Evolutionary conservation across 495 filamentous ascomycete genomes (phyloP), one percentile per base, ranked within the genome.

Genomic region (Halenospora varia): DNA sequence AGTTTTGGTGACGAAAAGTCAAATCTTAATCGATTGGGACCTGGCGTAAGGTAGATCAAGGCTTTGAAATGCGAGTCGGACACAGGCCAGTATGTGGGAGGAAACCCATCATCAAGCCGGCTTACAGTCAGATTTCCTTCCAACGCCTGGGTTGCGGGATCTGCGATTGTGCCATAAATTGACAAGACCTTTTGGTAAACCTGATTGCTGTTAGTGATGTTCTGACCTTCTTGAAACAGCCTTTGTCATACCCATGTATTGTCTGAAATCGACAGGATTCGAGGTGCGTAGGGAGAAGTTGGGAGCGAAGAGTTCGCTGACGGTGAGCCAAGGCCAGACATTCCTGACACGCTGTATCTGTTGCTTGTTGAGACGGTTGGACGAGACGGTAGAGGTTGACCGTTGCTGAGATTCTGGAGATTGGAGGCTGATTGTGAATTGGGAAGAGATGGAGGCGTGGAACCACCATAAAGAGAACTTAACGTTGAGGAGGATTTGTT

Each of bases 181-280:
- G 92, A 78, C 4, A 97, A 76, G 13, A 94, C 82, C 66, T 96
- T 96, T 74, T 97, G 92, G 66, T 94, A 86, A 22, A 92, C 89
- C 90, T 95, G 61, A 53, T 19, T 20, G 35, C 20, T 22, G 24
- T 61, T 23, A 62, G 52, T 35, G 10, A 41, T 22, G 11, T 10
- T 13, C 2, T 8, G 48, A 15, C 15, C n/a, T 20, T 17, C 23
- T 29, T 17, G 17, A 23, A 24, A 18, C 22, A 61, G 8, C 13
- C 15, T 26, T 2, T 17, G 54, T 56, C 79, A 59, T 77, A 96
- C 91, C 89, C 89, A 94, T 25, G 88, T 83, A 62, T 85, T 88
- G 47, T 96, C 90, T 18, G 82, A 76, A 19, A 96, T 75, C 22
- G 89, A 94, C 11, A 85, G 68, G 18, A 96, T 80, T 53, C 82